phyloP scores from a whole-genome alignment of 805 yeast genomes.

The Deakozyma indianensis region DNA sequence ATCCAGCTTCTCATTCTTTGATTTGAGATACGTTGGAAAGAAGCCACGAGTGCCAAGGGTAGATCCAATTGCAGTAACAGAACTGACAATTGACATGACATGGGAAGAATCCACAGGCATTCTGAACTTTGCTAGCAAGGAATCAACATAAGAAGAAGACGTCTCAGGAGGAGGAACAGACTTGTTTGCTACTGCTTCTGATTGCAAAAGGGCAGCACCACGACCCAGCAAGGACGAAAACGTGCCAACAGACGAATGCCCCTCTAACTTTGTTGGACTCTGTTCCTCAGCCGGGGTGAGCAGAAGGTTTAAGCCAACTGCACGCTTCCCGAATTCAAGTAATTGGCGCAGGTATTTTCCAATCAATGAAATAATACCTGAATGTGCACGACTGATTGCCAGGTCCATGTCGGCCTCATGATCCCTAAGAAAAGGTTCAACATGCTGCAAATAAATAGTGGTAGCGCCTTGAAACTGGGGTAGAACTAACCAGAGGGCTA shows the following conservation, averaged over 20 bases:
- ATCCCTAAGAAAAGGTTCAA: constrained; percentile 25
- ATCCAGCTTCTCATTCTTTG: constrained; percentile 1
- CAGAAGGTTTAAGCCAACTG: not conserved
- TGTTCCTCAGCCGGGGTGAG: constrained; percentile 1
- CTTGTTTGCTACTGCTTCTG: not conserved
- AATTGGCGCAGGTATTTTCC: not conserved
- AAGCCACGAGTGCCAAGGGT: not conserved
- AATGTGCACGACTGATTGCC: constrained; percentile 10
- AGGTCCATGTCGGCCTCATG: constrained; percentile 25
- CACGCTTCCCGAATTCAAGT: not conserved
- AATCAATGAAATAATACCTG: not conserved
- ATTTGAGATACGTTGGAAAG: not conserved
- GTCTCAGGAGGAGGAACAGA: not conserved
- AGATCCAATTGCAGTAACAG: not conserved
- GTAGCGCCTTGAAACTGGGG: constrained; percentile 36
- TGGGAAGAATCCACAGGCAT: constrained; percentile 6
- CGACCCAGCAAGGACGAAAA: not conserved
- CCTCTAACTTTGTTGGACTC: not conserved
- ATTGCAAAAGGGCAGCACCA: not conserved
- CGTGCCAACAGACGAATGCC: not conserved
- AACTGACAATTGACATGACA: not conserved
- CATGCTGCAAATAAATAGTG: constrained; percentile 23
- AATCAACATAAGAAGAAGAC: not conserved
- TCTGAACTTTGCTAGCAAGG: constrained; percentile 1
- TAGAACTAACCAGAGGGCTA: constrained; percentile 47